phyloP scores from a whole-genome alignment of 345 rosid species.

The Rhodamnia rubescens region DNA sequence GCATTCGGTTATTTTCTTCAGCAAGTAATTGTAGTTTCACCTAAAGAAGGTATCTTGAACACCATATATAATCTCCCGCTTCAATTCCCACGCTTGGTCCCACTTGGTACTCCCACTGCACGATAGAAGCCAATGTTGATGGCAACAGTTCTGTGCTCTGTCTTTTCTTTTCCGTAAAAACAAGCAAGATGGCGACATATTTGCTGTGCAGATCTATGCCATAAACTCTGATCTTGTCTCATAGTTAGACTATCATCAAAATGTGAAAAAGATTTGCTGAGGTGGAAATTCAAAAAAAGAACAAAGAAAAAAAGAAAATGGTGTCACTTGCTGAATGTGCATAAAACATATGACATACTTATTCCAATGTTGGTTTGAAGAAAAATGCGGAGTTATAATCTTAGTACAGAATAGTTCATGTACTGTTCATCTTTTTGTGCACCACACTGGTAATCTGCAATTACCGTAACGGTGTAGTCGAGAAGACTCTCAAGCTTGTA shows the following conservation, averaged over 20 bases:
- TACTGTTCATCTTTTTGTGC: neutral
- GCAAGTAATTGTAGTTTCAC: too few relatives aligned
- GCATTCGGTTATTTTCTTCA: too few relatives aligned
- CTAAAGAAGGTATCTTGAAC: neutral
- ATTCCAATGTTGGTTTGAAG: neutral
- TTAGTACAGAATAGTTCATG: neutral
- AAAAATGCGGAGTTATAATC: neutral
- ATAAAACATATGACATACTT: neutral
- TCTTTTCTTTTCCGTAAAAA: neutral
- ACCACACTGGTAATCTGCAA: slow-evolving; percentile 52
- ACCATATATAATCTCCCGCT: neutral
- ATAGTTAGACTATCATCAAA: neutral
- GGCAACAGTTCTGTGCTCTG: neutral
- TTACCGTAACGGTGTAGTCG: slow-evolving; percentile 63
- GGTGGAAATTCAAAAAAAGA: too few relatives aligned
- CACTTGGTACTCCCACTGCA: neutral
- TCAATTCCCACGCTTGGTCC: neutral
- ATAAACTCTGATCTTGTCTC: too few relatives aligned
- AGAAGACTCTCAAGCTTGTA: slow-evolving; percentile 29
- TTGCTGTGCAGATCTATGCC: too few relatives aligned
- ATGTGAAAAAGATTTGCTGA: neutral
- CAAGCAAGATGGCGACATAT: neutral
- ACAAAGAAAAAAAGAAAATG: neutral
- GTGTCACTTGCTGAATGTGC: neutral
- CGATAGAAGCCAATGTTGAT: neutral